A percentile compares a stretch with the other conserved stretches of the same genome.
Conservation (phyloP, 441 rosid species). For the Gossypium lobatum region DNA sequence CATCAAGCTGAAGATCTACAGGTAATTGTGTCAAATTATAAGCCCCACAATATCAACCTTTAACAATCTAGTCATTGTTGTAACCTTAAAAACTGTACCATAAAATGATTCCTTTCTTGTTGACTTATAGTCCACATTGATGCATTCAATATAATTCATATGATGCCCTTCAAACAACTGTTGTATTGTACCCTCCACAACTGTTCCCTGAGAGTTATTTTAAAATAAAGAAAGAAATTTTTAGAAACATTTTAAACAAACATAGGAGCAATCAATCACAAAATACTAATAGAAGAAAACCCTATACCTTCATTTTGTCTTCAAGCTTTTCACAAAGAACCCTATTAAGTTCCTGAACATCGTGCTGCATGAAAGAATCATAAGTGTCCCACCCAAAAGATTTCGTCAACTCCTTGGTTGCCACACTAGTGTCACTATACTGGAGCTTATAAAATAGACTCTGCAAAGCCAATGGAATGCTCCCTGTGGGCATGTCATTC, state of each 20-base stretch:
- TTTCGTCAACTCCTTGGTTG: slow-evolving; percentile 69
- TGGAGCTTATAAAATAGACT: slow-evolving; percentile 77
- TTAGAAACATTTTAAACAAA: not conserved
- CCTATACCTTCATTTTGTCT: slow-evolving; percentile 64
- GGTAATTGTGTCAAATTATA: slow-evolving; percentile 9
- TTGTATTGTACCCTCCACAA: slow-evolving; percentile 76
- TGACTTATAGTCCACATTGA: slow-evolving; percentile 67
- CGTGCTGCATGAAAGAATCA: slow-evolving; percentile 81
- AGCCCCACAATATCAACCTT: slow-evolving; percentile 20
- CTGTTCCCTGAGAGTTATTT: slow-evolving; percentile 49
- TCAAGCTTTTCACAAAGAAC: slow-evolving; percentile 74
- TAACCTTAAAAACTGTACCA: slow-evolving; percentile 31
- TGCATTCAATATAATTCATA: slow-evolving; percentile 75
- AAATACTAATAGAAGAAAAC: slow-evolving; percentile 2
- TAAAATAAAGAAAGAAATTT: not conserved
- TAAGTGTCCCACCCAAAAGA: slow-evolving; percentile 82
- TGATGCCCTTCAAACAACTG: slow-evolving; percentile 73
- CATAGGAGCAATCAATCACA: slow-evolving; percentile 6
- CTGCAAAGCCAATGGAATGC: slow-evolving; percentile 75
- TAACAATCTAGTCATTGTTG: slow-evolving; percentile 10
- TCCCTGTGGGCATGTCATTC: slow-evolving; percentile 63
- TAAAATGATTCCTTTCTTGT: slow-evolving; percentile 74
- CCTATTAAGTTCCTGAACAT: slow-evolving; percentile 78
- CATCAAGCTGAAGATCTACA: slow-evolving; percentile 53
- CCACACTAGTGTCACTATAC: slow-evolving; percentile 65